Percentiles rank a stretch among this genome's conserved stretches.
Conservation (phyloP, 495 filamentous ascomycete species). For the Aspergillus mulundensis region DNA sequence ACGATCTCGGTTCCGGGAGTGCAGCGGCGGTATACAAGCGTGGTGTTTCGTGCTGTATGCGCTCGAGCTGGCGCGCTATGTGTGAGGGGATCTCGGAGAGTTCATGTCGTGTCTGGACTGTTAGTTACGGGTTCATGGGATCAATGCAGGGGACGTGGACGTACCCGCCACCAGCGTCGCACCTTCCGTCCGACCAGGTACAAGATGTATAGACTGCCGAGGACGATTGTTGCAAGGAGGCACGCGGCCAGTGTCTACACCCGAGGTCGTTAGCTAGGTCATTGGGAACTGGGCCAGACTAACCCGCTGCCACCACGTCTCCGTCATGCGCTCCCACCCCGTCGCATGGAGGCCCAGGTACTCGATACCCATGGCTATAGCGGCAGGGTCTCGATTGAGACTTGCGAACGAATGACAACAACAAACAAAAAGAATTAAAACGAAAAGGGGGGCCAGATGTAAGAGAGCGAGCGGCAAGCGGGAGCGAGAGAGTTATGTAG, state of each 20-base stretch:
- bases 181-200: constrained; percentile 11
- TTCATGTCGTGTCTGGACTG: constrained; percentile 12
- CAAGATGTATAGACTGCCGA: constrained; percentile 14
- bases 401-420: neutral
- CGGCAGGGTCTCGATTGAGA: neutral
- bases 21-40: neutral
- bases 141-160: neutral
- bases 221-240: constrained; percentile 15
- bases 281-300: neutral
- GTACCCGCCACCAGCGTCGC: constrained; percentile 10
- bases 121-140: neutral
- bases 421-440: too few species aligned
- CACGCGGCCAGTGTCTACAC: constrained; percentile 15
- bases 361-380: constrained; percentile 14
- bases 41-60: constrained; percentile 6
- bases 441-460: too few species aligned
- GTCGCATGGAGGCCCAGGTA: constrained; percentile 19
- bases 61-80: constrained; percentile 11
- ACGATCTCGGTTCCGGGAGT: constrained; percentile 18
- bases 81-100: constrained; percentile 10
- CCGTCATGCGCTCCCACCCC: constrained; percentile 18
- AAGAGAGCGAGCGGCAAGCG: neutral
- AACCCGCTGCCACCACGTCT: constrained; percentile 21
- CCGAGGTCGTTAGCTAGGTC: neutral
- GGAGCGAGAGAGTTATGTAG: constrained; percentile 5